These are phyloP conservation scores for Penicillium sp. DNA, from an alignment of 2,329 filamentous ascomycete genomes.

Conservation along the genomic window DNA sequence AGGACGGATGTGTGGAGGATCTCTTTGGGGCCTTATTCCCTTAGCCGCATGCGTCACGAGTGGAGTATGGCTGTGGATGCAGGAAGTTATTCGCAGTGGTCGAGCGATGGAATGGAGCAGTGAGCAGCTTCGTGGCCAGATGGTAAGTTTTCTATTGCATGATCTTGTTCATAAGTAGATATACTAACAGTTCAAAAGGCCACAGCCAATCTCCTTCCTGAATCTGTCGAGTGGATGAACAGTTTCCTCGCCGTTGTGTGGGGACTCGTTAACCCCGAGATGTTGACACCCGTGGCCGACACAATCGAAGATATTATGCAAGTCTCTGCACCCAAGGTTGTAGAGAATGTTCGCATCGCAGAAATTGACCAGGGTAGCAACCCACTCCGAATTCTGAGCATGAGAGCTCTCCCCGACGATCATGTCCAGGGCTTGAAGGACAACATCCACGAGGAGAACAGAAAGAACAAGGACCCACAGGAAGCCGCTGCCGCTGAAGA, in stretches of 20 bases:
- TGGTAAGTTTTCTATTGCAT: slow-evolving; percentile 46
- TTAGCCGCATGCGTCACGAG: slow-evolving; percentile 69
- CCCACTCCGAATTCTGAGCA: slow-evolving; percentile 80
- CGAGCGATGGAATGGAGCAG: slow-evolving; percentile 83
- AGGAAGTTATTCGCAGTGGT: slow-evolving; percentile 79
- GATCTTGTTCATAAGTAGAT: neutral
- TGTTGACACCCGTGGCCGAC: slow-evolving; percentile 90
- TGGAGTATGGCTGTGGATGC: slow-evolving; percentile 84
- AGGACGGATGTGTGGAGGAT: slow-evolving; percentile 76
- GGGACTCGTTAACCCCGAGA: slow-evolving; percentile 91
- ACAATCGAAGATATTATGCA: slow-evolving; percentile 96
- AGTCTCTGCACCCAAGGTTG: slow-evolving; percentile 82
- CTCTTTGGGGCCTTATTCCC: slow-evolving; percentile 72
- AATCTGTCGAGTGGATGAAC: slow-evolving; percentile 97
- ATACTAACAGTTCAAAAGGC: slow-evolving; percentile 49
- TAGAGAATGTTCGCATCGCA: slow-evolving; percentile 91
- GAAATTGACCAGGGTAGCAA: slow-evolving; percentile 94
- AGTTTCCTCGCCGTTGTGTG: slow-evolving; percentile 79
- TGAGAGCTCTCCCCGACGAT: slow-evolving; percentile 78
- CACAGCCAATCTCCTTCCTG: slow-evolving; percentile 82
- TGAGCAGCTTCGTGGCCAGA: slow-evolving; percentile 80
- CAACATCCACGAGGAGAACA: slow-evolving; percentile 73
- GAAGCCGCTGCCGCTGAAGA: slow-evolving; percentile 86
- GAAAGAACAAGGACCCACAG: slow-evolving; percentile 77
- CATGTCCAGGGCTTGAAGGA: slow-evolving; percentile 81